Percentiles rank a stretch among this genome's conserved stretches.
Conservation (phyloP, 1,284 basidiomycete genomes). For the Salmacisia buchloeana region DNA sequence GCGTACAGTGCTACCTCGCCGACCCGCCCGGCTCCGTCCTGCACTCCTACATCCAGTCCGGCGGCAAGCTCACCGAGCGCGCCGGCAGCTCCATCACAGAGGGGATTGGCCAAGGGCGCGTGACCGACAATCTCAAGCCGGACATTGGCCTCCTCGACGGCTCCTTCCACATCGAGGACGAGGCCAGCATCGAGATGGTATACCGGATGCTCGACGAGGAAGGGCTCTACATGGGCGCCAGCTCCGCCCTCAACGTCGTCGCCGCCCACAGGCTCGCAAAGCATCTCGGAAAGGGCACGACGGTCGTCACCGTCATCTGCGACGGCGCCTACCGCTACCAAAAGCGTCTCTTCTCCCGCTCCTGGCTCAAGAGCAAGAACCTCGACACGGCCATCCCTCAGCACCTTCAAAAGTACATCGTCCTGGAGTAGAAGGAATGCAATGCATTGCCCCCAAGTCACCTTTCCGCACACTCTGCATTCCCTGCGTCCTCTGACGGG, state of each 20-base stretch:
- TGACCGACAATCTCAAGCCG: constrained; percentile 87
- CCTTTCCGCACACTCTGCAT: neutral
- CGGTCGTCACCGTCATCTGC: constrained; percentile 81
- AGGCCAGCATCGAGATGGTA: constrained; percentile 85
- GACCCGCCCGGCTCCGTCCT: constrained; percentile 94
- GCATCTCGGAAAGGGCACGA: constrained; percentile 72
- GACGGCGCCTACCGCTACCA: constrained; percentile 97
- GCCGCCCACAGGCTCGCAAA: constrained; percentile 83
- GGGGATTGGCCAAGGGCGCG: constrained; percentile 94
- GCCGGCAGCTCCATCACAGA: constrained; percentile 87
- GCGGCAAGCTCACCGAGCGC: constrained; percentile 68
- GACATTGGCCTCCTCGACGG: constrained; percentile 76
- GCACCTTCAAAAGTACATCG: constrained; percentile 81
- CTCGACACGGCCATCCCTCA: constrained; percentile 75
- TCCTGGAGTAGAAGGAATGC: constrained; percentile 60
- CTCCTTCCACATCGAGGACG: constrained; percentile 79
- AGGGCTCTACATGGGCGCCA: constrained; percentile 93
- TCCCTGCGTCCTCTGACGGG: neutral
- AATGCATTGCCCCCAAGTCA: neutral
- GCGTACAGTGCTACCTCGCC: constrained; percentile 84
- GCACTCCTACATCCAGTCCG: constrained; percentile 75
- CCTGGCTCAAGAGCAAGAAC: constrained; percentile 81
- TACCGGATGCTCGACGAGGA: constrained; percentile 88
- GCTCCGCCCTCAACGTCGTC: constrained; percentile 89
- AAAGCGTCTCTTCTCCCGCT: constrained; percentile 87